A percentile compares a stretch with the other conserved stretches of the same genome.
These are phyloP conservation scores for Pythium sp. DNA, from an alignment of 352 stramenopile species.

Conservation along the genomic window DNA sequence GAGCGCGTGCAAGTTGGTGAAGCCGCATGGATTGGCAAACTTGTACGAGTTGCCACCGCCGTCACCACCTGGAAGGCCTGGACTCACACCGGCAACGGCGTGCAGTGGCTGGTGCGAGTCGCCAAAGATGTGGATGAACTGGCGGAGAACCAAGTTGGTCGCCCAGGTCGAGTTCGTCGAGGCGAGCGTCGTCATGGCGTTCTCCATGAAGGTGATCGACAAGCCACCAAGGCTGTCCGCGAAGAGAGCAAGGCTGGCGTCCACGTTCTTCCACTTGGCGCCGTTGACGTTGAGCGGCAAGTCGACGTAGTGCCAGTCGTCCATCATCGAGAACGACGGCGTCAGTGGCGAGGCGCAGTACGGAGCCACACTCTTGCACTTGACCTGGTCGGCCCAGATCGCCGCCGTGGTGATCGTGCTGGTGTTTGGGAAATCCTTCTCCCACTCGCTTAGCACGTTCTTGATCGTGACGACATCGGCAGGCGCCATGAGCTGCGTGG, in stretches of 20 bases:
- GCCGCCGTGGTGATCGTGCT: constrained; percentile 39
- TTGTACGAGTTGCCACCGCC: constrained; percentile 57
- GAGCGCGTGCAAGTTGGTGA: constrained; percentile 63
- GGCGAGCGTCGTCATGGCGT: constrained; percentile 46
- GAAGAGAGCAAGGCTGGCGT: constrained; percentile 46
- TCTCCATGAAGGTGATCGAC: constrained; percentile 41
- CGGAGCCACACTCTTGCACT: constrained; percentile 41
- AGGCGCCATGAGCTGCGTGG: constrained; percentile 45
- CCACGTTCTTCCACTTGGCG: constrained; percentile 32
- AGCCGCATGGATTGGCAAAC: constrained; percentile 43
- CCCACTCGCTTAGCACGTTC: constrained; percentile 38
- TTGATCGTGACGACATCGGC: constrained; percentile 51
- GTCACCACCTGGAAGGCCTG: constrained; percentile 47
- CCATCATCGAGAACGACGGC: constrained; percentile 53
- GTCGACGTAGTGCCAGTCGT: constrained; percentile 71
- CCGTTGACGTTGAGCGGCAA: constrained; percentile 56
- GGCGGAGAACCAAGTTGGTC: constrained; percentile 55
- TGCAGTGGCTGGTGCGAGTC: constrained; percentile 67
- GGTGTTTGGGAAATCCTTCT: constrained; percentile 61
- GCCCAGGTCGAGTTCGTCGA: constrained; percentile 69
- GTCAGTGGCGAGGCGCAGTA: constrained; percentile 30
- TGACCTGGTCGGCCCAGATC: constrained; percentile 60
- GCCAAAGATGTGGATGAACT: constrained; percentile 73
- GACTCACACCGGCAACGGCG: constrained; percentile 42
- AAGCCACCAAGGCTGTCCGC: constrained; percentile 49